Base-by-base conservation (phyloP, 2,329 filamentous ascomycete species). In the Aspergillus sp. region DNA sequence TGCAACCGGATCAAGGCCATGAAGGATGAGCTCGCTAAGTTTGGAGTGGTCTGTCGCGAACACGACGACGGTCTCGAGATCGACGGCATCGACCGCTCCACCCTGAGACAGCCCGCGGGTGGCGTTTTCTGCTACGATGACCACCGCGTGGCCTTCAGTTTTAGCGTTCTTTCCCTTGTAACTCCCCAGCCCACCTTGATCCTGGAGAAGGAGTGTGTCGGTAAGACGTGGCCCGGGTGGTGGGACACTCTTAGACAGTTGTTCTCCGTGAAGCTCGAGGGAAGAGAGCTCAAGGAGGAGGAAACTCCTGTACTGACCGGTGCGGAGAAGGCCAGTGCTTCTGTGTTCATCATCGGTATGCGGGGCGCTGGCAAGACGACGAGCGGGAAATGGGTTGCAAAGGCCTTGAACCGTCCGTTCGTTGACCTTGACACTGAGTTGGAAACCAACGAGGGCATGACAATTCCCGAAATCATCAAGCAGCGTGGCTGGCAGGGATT, bases 191-290 rank as follows among this genome's bases (percentile, higher is more conserved):
- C 89, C 0, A 87, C 90, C 0, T 74, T 95, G 14, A 85, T 99
- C 47, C 81, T 89, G 2, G 94, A 99, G 69, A 88, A 91, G 54
- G 91, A 96, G 65, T 99, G 94, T 68, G 89, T 90, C 2, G 92
- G 89, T 38, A 99, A 99, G 79, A 99, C 94, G 2, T 99, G 94
- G 94, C 94, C 94, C 0, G 94, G 93, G 9, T 99, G 94, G 90
- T 99, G 94, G 94, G 94, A 99, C 71, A 84, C 86, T 16, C 75
- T 97, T 51, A 86, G 86, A 19, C 84, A 88, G 60, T 82, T 84
- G 13, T 99, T 96, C 76, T 80, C 85, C 32, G 88, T 89, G 24
- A 74, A 80, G 24, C 76, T 97, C n/a, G 82, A 86, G 54, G 94
- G 94, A 11, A 82, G 86, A 33, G 90, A 95, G 61, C 63, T 77